Conservation (phyloP, 352 stramenopile genomes). For the Phytopythium cucurbitacearum region DNA sequence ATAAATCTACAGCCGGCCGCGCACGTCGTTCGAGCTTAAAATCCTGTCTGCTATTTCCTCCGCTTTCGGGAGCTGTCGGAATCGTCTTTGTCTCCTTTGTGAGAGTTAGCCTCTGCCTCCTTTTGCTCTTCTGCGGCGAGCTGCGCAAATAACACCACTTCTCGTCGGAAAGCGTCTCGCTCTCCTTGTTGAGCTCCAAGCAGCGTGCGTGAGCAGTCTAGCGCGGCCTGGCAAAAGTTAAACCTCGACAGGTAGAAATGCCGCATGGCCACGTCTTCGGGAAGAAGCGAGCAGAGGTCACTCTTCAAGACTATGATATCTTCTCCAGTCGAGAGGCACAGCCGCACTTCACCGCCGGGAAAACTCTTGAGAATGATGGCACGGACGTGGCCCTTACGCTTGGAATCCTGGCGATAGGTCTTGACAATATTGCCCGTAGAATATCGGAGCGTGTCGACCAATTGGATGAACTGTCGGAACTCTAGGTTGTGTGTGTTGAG, state of each 20-base stretch:
- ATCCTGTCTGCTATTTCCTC: slow-evolving; percentile 37
- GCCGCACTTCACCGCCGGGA: slow-evolving; percentile 32
- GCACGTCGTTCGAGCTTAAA: slow-evolving; percentile 1
- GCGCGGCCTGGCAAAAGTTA: slow-evolving; percentile 62
- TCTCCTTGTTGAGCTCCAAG: slow-evolving; percentile 42
- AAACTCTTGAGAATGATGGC: slow-evolving; percentile 56
- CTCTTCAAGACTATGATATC: slow-evolving; percentile 41
- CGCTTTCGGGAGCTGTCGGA: slow-evolving; percentile 29
- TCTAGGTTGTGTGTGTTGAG: slow-evolving; percentile 30
- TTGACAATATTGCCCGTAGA: slow-evolving; percentile 72
- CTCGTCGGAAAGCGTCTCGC: slow-evolving; percentile 53
- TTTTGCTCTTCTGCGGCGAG: slow-evolving; percentile 15
- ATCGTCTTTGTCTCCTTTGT: slow-evolving; percentile 10
- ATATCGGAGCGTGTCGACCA: slow-evolving; percentile 57
- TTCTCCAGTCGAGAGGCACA: slow-evolving; percentile 60
- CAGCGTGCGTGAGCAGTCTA: slow-evolving; percentile 47
- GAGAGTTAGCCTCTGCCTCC: neutral
- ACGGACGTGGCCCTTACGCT: slow-evolving; percentile 47
- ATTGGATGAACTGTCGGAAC: slow-evolving; percentile 50
- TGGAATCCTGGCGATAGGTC: slow-evolving; percentile 27
- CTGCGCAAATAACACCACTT: slow-evolving; percentile 51
- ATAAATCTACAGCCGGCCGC: too few species aligned
- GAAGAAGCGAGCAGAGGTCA: slow-evolving; percentile 58
- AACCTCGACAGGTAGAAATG: slow-evolving; percentile 66
- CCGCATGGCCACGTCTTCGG: slow-evolving; percentile 65